phyloP scores from a whole-genome alignment of 2,329 filamentous ascomycete species.

The Clonostachys rhizophaga region DNA sequence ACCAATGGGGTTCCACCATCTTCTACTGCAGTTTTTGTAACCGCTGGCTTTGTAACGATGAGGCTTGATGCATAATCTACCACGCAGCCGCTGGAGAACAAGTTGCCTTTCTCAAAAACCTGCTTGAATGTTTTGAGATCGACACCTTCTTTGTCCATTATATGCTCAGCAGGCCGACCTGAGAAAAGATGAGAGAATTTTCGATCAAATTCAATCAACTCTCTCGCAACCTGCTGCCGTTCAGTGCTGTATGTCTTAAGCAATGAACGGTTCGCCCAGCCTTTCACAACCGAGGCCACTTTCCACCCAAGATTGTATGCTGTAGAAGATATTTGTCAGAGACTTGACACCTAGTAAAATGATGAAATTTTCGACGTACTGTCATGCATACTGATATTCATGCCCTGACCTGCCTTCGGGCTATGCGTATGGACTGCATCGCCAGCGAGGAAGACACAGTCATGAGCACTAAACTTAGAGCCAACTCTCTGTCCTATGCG shows the following conservation, averaged over 20 bases:
- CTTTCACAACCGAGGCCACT: constrained; percentile 39
- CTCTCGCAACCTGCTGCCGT: constrained; percentile 54
- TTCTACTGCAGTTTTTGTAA: constrained; percentile 17
- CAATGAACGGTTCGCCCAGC: constrained; percentile 32
- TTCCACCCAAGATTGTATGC: constrained; percentile 49
- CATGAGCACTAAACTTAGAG: constrained; percentile 46
- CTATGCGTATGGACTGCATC: constrained; percentile 55
- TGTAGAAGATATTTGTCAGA: constrained; percentile 33
- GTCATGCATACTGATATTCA: constrained; percentile 66
- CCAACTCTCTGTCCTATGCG: constrained; percentile 61
- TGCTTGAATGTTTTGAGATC: constrained; percentile 59
- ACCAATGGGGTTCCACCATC: too few relatives aligned
- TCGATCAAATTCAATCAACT: constrained; percentile 62
- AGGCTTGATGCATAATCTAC: constrained; percentile 54
- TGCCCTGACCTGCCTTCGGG: constrained; percentile 65
- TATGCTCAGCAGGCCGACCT: constrained; percentile 49
- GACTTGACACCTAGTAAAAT: constrained; percentile 15
- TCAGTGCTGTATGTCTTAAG: constrained; percentile 46
- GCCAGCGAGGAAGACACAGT: constrained; percentile 65
- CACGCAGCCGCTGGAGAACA: constrained; percentile 51
- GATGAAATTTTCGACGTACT: constrained; percentile 56
- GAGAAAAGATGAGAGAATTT: constrained; percentile 52
- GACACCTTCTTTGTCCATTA: constrained; percentile 56
- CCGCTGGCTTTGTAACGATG: constrained; percentile 48
- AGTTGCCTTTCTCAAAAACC: constrained; percentile 52